A percentile compares a stretch with the other conserved stretches of the same genome.
These are phyloP conservation scores for Irpex sp. DNA, from an alignment of 1,284 basidiomycete species.

Conservation along the genomic window DNA sequence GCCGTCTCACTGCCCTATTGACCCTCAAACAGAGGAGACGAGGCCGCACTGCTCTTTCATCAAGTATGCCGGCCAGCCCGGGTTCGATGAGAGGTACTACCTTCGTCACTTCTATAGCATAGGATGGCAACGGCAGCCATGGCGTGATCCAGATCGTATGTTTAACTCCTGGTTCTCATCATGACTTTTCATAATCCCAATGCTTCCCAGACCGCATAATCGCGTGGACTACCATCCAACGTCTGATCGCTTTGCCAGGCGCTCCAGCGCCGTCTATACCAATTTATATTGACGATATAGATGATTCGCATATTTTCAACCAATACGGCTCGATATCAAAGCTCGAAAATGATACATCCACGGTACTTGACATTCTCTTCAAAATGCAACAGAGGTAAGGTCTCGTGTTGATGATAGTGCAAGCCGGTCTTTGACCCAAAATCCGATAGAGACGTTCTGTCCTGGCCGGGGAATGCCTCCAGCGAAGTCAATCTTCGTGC, in stretches of 20 bases:
- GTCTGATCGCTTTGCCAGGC: background rate
- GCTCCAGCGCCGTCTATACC: background rate
- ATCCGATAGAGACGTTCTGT: background rate
- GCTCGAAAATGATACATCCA: background rate
- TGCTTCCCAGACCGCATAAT: background rate
- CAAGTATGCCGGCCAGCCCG: slow-evolving; percentile 32
- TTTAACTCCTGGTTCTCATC: background rate
- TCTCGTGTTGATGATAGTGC: background rate
- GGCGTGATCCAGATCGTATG: slow-evolving; percentile 39
- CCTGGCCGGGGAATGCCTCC: background rate
- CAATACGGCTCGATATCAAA: background rate
- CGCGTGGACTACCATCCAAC: slow-evolving; percentile 2
- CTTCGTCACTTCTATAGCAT: slow-evolving; percentile 22
- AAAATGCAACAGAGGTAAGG: background rate
- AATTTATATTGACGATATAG: background rate
- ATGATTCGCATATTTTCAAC: background rate
- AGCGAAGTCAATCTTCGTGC: background rate
- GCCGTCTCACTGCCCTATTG: slow-evolving; percentile 23
- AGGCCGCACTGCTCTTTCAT: slow-evolving; percentile 20
- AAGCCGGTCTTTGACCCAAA: background rate
- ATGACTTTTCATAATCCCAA: background rate
- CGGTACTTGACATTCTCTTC: background rate
- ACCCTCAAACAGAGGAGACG: slow-evolving; percentile 5
- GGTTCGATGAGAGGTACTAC: slow-evolving; percentile 25
- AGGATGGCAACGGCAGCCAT: slow-evolving; percentile 31